Base-by-base conservation (phyloP, 2,329 filamentous ascomycete genomes). In the Xylariaceae sp. region DNA sequence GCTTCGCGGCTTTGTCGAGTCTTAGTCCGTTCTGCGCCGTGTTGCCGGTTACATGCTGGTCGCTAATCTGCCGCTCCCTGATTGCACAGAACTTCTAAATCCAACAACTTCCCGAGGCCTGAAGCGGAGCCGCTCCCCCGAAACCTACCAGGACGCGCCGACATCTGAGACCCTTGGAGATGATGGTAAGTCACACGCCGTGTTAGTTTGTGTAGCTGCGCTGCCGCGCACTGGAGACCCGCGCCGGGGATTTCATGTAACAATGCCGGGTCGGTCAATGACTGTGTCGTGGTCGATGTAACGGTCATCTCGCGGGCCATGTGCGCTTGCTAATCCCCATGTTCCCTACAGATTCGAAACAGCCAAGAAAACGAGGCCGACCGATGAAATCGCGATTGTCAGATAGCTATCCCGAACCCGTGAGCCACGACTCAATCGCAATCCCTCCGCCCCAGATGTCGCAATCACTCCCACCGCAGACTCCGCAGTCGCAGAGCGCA, bases 41-140 rank as follows among this genome's bases (percentile, higher is more conserved):
- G 47, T 58, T 53, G 48, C 55, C 51, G 47, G 54, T 50, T 59
- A 54, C 54, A 51, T 51, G 52, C 50, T 52, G 48, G 54, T 60
- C 58, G 49, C 63, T 66, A 51, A 65, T 50, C 53, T 55, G 38
- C 48, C 48, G 46, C 42, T 38, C 31, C 58, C 49, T 63, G 45
- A 60, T 62, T 60, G 51, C 53, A 73, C 65, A 80, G 83, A 74
- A 71, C 70, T 73, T 71, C 75, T 73, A 69, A 73, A 73, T 63
- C 75, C 71, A 56, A 51, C 54, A 77, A 75, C 68, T 72, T 66
- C 85, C 60, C 85, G 89, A 70, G 88, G 88, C 63, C 75, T 86
- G 64, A 95, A 95, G 77, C 83, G 90, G 71, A 88, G 83, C 77
- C 86, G 88, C 60, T 92, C 90, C 60, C 87, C 88, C 63, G 83